Evolutionary conservation across 2,329 filamentous ascomycete species (phyloP), one percentile per base, ranked within the genome.

Genomic region (Aspergillus sp.): DNA sequence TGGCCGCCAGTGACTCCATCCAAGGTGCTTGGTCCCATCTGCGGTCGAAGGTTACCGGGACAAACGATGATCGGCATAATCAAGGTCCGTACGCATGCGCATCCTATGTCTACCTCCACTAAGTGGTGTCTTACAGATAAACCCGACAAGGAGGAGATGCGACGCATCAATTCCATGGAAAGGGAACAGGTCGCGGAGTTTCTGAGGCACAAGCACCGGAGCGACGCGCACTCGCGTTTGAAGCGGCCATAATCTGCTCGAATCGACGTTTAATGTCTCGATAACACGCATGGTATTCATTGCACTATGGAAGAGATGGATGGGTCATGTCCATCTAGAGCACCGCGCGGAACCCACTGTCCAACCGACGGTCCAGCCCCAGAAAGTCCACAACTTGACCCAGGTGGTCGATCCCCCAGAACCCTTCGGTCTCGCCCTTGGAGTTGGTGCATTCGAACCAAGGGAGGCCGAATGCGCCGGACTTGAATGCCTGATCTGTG

Each of bases 401-500:
- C 41, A 86, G 58, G 66, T 84, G 81, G 70, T 86, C 83, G 13
- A 86, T 77, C 0, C 83, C 83, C 79, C 81, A 86, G 59, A 81
- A 85, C 1, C 68, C 68, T 57, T 85, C 81, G 34, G 65, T 81
- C 61, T 79, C 67, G 0, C 82, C 82, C 47, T 79, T 69, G 5
- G 65, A 47, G 64, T 85, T 82, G 45, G 76, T 81, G 49, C 81
- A 83, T 66, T 73, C 69, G 61, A 84, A 81, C 78, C 81, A 86
- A 2, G 83, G 83, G 49, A 86, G 61, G 1, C 83, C 83, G 71
- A 87, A 87, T 1, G 80, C 81, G 1, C 81, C 83, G 20, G 78
- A 73, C 20, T 70, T 67, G 20, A 85, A 71, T 1, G 81, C 79
- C 47, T 64, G 57, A 13, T 82, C 73, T 1, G 81, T 84, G 53